Evolutionary conservation across 768 basidiomycete species (phyloP), one percentile per base, ranked within the genome.

Genomic region (Pleurotus eryngii): DNA sequence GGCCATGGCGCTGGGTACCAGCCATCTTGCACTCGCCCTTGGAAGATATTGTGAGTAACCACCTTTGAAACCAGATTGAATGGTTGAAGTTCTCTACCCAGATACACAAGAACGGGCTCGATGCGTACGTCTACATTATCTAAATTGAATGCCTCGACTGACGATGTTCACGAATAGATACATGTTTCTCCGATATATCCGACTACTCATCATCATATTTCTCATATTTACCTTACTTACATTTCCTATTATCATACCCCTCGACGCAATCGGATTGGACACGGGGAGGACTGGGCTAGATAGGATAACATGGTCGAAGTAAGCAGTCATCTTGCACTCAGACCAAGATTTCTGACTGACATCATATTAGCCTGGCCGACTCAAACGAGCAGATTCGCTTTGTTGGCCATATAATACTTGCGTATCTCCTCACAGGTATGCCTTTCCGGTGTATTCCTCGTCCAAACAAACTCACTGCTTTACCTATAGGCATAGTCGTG

Each of bases 61-160:
- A 18, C 8, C 24, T 18, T 37, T 27, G 14, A 14, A 6, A 15
- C 22, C 18, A 18, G 37, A 46, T n/a, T 20, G 35, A 8, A 4
- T 30, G 11, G 47, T 2, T 18, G 53, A 35, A 43, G 27, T 46
- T 30, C 20, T 47, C 24, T 37, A 55, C 57, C 15, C 53, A 82
- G 81, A 83, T 82, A 59, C 65, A 74, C 15, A 81, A 82, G 67
- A 86, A 86, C 69, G 84, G 84, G 0, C 73, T 86, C 54, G 88
- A 90, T 68, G 85, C 87, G 67, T 87, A 79, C 62, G 75, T 78
- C 64, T 72, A 20, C 62, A 71, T 39, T 76, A 9, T 22, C 22
- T 47, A 11, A 11, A 11, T 35, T 2, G 11, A 11, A 11, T 35
- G 30, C 30, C 30, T 35, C 11, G 30, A 35, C 30, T 45, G 2